Percentiles rank a stretch among this genome's conserved stretches.
Evolutionary conservation across 2,329 filamentous ascomycete species (phyloP).

Genomic region (Exophiala sideris): DNA sequence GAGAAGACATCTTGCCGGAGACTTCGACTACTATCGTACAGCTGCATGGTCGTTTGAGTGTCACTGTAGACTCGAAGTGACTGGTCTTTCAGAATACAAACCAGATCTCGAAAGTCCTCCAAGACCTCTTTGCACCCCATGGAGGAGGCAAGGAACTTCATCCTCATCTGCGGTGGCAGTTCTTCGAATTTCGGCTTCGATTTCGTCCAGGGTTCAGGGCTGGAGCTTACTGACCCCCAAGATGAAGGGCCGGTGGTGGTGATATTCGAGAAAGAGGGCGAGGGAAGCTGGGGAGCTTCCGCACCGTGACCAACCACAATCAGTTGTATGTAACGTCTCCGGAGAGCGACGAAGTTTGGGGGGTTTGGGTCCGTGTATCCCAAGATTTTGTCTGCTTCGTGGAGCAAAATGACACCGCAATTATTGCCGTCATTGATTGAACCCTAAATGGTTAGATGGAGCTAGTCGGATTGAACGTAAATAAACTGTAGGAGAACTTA

Average conservation of each 20-base stretch:
- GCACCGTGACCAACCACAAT: not conserved
- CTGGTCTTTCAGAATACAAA: not conserved
- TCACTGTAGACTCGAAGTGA: not conserved
- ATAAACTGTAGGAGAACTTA: not conserved
- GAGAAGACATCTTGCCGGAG: not conserved
- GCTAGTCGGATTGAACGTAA: not conserved
- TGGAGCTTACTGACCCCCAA: not conserved
- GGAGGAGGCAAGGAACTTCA: conserved; percentile 1
- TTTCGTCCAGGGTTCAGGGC: not conserved
- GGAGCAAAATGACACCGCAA: conserved; percentile 1
- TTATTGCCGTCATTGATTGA: conserved; percentile 4
- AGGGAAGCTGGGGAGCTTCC: not conserved
- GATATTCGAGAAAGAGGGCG: not conserved
- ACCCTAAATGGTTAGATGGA: not conserved
- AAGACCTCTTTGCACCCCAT: conserved; percentile 1
- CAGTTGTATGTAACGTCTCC: conserved; percentile 1
- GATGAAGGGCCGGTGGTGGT: not conserved
- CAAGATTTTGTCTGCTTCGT: conserved; percentile 3
- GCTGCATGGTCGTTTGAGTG: conserved; percentile 1
- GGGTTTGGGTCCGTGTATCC: not conserved
- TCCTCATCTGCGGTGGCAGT: not conserved
- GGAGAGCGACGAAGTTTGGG: not conserved
- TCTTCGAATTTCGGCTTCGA: not conserved
- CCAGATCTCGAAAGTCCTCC: conserved; percentile 4
- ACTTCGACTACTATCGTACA: conserved; percentile 1